Evolutionary conservation across 2,329 filamentous ascomycete species (phyloP).

Genomic region (Fusarium cyanostomum): DNA sequence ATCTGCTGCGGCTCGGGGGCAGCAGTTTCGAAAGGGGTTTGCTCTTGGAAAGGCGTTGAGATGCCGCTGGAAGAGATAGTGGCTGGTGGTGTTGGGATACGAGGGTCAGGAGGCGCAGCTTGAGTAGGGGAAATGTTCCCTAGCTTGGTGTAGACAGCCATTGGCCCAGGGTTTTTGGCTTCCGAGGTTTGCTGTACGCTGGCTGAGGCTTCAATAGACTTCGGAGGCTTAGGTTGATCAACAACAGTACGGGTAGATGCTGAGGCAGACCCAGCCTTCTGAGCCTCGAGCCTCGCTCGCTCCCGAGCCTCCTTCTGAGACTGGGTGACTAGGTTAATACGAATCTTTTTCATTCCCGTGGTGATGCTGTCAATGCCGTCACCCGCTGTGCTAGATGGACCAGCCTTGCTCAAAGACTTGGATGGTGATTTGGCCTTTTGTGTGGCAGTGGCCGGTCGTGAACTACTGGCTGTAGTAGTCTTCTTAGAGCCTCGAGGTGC

Average conservation of each 20-base stretch:
- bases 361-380: constrained; percentile 65
- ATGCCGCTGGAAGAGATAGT: constrained; percentile 39
- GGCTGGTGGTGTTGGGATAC: constrained; percentile 33
- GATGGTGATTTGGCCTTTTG: constrained; percentile 25
- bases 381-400: constrained; percentile 15
- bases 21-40: constrained; percentile 29
- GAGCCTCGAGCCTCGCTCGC: constrained; percentile 41
- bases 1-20: constrained; percentile 37
- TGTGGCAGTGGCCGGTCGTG: constrained; percentile 20
- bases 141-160: background rate
- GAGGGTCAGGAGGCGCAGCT: constrained; percentile 5
- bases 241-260: constrained; percentile 7
- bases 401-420: constrained; percentile 22
- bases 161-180: background rate
- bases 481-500: constrained; percentile 52
- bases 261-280: constrained; percentile 24
- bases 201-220: background rate
- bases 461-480: constrained; percentile 32
- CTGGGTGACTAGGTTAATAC: constrained; percentile 68
- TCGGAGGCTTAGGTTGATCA: background rate
- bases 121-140: constrained; percentile 28
- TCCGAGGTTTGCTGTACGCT: constrained; percentile 2
- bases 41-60: constrained; percentile 39
- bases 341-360: constrained; percentile 69
- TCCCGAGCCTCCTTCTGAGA: constrained; percentile 65